Evolutionary conservation across 768 basidiomycete genomes (phyloP).

Genomic region (Coprinopsis marcescibilis): DNA sequence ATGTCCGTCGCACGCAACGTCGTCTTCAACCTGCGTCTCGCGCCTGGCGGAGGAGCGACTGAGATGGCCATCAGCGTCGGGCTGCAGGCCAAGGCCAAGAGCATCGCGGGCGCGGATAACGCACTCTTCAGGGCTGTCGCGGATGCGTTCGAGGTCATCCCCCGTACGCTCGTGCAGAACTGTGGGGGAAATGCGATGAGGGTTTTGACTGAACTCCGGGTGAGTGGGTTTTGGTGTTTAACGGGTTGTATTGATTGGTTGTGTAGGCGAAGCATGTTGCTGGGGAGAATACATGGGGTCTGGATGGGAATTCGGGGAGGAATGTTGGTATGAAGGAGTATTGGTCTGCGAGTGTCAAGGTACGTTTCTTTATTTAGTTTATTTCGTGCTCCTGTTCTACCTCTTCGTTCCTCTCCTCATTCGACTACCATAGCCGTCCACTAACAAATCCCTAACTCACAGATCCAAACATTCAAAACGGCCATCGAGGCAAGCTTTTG

Average conservation of each 20-base stretch:
- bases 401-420: no score
- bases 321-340: slow-evolving; percentile 94
- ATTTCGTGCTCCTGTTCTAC: background rate
- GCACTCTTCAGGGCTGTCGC: slow-evolving; percentile 91
- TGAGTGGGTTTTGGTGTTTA: slow-evolving; percentile 33
- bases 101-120: slow-evolving; percentile 80
- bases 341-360: slow-evolving; percentile 95
- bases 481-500: slow-evolving; percentile 72
- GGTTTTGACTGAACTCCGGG: slow-evolving; percentile 88
- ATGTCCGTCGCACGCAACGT: slow-evolving; percentile 97
- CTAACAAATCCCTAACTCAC: background rate
- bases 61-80: slow-evolving; percentile 97
- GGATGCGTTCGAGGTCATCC: slow-evolving; percentile 97
- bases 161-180: slow-evolving; percentile 91
- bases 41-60: slow-evolving; percentile 93
- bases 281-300: slow-evolving; percentile 88
- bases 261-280: slow-evolving; percentile 93
- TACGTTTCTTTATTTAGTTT: slow-evolving; percentile 18
- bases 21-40: slow-evolving; percentile 91
- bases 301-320: slow-evolving; percentile 94
- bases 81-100: slow-evolving; percentile 72
- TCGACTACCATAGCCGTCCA: no score
- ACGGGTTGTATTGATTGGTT: background rate
- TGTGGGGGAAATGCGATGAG: slow-evolving; percentile 93
- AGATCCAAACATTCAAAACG: slow-evolving; percentile 95